Conservation (phyloP, 1,284 basidiomycete species). For the Peniophora sp. region DNA sequence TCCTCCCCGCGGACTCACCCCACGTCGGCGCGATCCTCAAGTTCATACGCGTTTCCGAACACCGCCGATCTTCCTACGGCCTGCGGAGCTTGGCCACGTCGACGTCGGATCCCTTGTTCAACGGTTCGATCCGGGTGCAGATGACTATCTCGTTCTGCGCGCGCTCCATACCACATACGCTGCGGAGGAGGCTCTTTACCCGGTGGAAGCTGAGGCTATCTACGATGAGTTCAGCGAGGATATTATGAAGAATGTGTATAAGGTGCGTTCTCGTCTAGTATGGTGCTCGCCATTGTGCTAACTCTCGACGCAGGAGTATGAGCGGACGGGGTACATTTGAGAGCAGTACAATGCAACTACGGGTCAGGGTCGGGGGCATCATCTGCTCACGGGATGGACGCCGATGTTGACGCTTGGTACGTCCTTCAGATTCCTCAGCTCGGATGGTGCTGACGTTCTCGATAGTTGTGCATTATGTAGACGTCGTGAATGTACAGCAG, state of each 20-base stretch:
- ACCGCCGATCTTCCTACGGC: constrained; percentile 88
- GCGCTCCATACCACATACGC: constrained; percentile 81
- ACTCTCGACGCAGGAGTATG: too few species aligned
- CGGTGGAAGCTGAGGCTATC: constrained; percentile 64
- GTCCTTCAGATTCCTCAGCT: too few species aligned
- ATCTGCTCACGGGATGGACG: too few species aligned
- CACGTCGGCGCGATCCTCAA: constrained; percentile 77
- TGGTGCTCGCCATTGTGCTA: background rate
- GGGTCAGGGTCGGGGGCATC: too few species aligned
- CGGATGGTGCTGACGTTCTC: too few species aligned
- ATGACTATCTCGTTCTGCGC: constrained; percentile 84
- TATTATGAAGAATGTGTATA: constrained; percentile 79
- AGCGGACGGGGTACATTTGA: too few species aligned
- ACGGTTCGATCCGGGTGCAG: constrained; percentile 92
- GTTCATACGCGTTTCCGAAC: constrained; percentile 68
- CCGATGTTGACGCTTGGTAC: too few species aligned
- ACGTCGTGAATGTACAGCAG: too few species aligned
- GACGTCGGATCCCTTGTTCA: constrained; percentile 77
- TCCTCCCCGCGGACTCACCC: constrained; percentile 69
- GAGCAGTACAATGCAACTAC: too few species aligned
- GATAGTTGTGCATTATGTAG: too few species aligned
- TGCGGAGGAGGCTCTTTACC: constrained; percentile 72
- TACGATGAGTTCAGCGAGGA: constrained; percentile 78
- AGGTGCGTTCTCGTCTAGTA: constrained; percentile 36
- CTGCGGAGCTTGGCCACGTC: constrained; percentile 86